These are phyloP conservation scores for Kwoniella botswanensis DNA, from an alignment of 768 basidiomycete genomes.

Conservation along the genomic window DNA sequence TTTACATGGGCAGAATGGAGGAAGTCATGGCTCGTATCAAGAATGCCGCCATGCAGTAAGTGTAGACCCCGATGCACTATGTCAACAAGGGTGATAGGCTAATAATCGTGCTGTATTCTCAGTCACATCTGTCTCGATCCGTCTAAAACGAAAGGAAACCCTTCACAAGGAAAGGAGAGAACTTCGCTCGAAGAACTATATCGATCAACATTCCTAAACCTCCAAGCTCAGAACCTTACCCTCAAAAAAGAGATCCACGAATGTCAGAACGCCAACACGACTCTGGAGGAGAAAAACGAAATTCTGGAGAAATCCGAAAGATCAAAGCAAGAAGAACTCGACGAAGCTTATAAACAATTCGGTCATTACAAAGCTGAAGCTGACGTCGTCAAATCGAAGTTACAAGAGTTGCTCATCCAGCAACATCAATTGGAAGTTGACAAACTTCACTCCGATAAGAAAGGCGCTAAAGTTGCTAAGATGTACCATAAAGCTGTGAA, in stretches of 20 bases:
- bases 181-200: not conserved
- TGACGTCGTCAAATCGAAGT: not conserved
- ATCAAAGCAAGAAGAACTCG: not conserved
- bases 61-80: not conserved
- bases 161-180: not conserved
- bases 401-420: not conserved
- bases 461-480: not conserved
- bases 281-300: not conserved
- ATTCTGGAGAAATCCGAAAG: not conserved
- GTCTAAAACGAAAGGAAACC: not conserved
- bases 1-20: slow-evolving; percentile 30
- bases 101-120: not conserved
- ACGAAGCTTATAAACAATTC: slow-evolving; percentile 7
- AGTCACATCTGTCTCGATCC: not conserved
- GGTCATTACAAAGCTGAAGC: slow-evolving; percentile 4
- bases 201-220: not conserved
- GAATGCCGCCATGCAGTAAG: slow-evolving; percentile 7
- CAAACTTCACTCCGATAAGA: not conserved
- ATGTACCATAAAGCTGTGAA: not conserved
- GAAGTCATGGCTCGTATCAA: slow-evolving; percentile 31
- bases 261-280: not conserved
- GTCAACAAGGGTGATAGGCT: not conserved
- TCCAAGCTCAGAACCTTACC: not conserved
- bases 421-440: not conserved
- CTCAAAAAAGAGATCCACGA: not conserved